Evolutionary conservation across 1,284 basidiomycete genomes (phyloP).

Genomic region (Cutaneotrichosporon mucoides): DNA sequence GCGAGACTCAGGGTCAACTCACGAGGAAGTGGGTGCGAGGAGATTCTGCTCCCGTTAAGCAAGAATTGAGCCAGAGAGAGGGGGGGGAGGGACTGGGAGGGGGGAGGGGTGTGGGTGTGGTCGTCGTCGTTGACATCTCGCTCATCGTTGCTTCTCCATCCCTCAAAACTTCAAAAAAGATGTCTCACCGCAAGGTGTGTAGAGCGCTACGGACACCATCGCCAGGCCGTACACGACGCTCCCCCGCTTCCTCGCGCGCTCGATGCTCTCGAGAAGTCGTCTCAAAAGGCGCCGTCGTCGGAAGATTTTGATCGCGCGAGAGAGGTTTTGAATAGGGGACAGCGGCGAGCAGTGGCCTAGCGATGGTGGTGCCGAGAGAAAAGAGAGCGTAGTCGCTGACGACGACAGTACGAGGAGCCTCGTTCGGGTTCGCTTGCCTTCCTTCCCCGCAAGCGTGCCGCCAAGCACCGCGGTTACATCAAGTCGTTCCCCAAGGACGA

Average conservation of each 20-base stretch:
- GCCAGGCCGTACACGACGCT: not conserved
- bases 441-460: conserved; percentile 86
- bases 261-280: not conserved
- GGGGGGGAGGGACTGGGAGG: not conserved
- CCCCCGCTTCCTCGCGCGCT: not conserved
- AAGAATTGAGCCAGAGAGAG: not conserved
- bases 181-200: conserved; percentile 47
- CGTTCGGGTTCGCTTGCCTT: conserved; percentile 81
- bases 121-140: not conserved
- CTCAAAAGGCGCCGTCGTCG: too few species aligned
- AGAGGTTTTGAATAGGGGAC: too few species aligned
- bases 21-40: too few species aligned
- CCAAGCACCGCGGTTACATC: conserved; percentile 94
- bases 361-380: not conserved
- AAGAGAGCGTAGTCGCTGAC: too few species aligned
- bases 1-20: too few species aligned
- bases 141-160: conserved; percentile 11
- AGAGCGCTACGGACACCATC: not conserved
- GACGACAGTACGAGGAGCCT: conserved; percentile 79
- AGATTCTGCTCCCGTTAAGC: too few species aligned
- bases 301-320: not conserved
- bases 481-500: conserved; percentile 99
- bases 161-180: conserved; percentile 28
- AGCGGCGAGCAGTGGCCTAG: not conserved
- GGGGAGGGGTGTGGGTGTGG: not conserved